phyloP scores from a whole-genome alignment of 2,329 filamentous ascomycete species.

The Fusarium denticulatum region DNA sequence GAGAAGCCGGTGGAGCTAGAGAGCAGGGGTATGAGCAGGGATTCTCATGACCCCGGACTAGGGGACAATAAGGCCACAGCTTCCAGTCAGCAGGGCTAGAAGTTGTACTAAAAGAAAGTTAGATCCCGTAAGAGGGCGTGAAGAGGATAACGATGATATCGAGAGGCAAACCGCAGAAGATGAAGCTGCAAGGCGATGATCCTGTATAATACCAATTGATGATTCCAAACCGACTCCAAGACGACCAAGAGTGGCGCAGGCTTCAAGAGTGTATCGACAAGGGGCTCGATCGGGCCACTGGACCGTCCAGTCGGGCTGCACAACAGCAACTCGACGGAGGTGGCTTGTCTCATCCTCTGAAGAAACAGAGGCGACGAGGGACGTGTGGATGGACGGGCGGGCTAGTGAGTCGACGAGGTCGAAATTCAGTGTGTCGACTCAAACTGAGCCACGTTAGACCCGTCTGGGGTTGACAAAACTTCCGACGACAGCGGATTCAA shows the following conservation, averaged over 20 bases:
- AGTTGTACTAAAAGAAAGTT: conserved; percentile 15
- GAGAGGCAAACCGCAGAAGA: conserved; percentile 19
- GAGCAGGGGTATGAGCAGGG: conserved; percentile 33
- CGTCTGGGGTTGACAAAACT: conserved; percentile 46
- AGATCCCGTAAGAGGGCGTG: conserved; percentile 5
- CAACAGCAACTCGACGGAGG: conserved; percentile 38
- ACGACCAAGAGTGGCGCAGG: conserved; percentile 43
- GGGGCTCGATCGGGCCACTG: conserved; percentile 43
- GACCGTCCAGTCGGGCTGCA: conserved; percentile 43
- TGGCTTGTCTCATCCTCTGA: conserved; percentile 46
- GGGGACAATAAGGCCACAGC: conserved; percentile 42
- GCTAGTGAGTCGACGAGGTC: conserved; percentile 41
- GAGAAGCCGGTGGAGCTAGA: conserved; percentile 31
- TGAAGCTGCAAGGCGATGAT: conserved; percentile 26
- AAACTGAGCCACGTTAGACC: conserved; percentile 45
- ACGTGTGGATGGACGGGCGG: conserved; percentile 41
- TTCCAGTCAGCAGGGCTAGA: conserved; percentile 38
- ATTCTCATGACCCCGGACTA: conserved; percentile 35
- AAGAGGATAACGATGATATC: not conserved
- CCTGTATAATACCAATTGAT: conserved; percentile 19
- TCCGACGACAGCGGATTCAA: conserved; percentile 40
- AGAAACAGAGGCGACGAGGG: conserved; percentile 40
- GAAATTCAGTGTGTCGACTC: conserved; percentile 41
- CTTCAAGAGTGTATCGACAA: conserved; percentile 43
- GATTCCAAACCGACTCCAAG: conserved; percentile 39